phyloP scores from a whole-genome alignment of 108 stramenopile genomes.

The Seminavis robusta region DNA sequence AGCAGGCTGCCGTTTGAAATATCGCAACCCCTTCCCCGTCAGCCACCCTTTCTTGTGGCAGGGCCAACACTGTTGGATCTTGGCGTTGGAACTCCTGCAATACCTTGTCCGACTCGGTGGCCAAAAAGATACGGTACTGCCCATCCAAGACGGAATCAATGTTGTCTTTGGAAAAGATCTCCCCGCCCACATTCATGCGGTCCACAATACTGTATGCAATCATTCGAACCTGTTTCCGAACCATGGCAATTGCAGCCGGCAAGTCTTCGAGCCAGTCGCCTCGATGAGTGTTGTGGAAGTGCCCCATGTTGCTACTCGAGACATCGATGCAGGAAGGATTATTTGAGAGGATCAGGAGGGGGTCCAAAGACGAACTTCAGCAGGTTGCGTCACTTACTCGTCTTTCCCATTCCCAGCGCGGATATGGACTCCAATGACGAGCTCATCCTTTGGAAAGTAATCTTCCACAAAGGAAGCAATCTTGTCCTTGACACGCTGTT shows the following conservation, averaged over 20 bases:
- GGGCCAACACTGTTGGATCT: not conserved
- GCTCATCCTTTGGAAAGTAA: not conserved
- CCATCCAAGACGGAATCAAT: too few species aligned
- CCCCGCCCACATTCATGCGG: too few species aligned
- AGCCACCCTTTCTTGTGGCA: not conserved
- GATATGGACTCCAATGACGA: slow-evolving; percentile 4
- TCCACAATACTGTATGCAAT: too few species aligned
- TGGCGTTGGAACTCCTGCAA: not conserved
- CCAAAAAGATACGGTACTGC: too few species aligned
- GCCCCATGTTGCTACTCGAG: too few species aligned
- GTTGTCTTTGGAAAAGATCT: too few species aligned
- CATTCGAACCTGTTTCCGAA: not conserved
- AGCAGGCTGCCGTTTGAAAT: not conserved
- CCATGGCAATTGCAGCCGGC: not conserved
- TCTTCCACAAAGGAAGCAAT: not conserved
- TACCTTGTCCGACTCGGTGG: too few species aligned
- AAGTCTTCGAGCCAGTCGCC: slow-evolving; percentile 2
- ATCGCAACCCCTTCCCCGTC: slow-evolving; percentile 3
- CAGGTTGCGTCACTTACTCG: too few species aligned
- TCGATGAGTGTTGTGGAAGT: not conserved
- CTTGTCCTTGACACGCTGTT: not conserved
- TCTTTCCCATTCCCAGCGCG: slow-evolving; percentile 7
- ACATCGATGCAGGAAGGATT: too few species aligned
- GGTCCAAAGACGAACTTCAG: too few species aligned
- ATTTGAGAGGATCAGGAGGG: too few species aligned